Percentiles rank a stretch among this genome's conserved stretches.
These are phyloP conservation scores for Nakaseomyces bracarensis DNA, from an alignment of 1,139 yeast species.

Conservation along the genomic window DNA sequence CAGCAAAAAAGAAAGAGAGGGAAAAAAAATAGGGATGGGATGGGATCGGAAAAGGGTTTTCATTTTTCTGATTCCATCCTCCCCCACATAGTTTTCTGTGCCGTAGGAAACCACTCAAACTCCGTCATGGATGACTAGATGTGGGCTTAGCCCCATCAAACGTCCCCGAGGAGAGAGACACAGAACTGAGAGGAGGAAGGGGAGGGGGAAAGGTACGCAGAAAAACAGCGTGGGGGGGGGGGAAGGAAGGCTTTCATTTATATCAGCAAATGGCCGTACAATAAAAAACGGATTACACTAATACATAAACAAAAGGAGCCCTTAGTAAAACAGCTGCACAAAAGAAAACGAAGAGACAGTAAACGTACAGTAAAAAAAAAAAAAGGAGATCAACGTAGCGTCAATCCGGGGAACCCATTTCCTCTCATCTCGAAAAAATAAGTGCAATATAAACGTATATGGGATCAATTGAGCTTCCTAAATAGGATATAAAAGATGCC, in stretches of 20 bases:
- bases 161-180: background rate
- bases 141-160: background rate
- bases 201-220: background rate
- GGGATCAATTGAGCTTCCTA: background rate
- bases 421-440: background rate
- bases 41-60: too few species aligned
- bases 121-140: slow-evolving; percentile 1
- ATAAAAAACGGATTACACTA: too few species aligned
- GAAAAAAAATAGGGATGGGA: background rate
- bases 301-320: too few species aligned
- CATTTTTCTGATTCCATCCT: too few species aligned
- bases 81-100: too few species aligned
- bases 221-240: too few species aligned
- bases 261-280: too few species aligned
- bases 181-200: background rate
- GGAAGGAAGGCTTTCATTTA: too few species aligned
- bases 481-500: too few species aligned
- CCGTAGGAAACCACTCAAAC: background rate
- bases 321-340: too few species aligned
- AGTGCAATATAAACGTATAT: background rate
- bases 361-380: background rate
- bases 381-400: background rate
- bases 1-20: background rate
- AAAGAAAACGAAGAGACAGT: background rate
- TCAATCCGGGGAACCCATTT: slow-evolving; percentile 1